Conservation (phyloP, 2,329 filamentous ascomycete species). For the Fusarium buharicum region DNA sequence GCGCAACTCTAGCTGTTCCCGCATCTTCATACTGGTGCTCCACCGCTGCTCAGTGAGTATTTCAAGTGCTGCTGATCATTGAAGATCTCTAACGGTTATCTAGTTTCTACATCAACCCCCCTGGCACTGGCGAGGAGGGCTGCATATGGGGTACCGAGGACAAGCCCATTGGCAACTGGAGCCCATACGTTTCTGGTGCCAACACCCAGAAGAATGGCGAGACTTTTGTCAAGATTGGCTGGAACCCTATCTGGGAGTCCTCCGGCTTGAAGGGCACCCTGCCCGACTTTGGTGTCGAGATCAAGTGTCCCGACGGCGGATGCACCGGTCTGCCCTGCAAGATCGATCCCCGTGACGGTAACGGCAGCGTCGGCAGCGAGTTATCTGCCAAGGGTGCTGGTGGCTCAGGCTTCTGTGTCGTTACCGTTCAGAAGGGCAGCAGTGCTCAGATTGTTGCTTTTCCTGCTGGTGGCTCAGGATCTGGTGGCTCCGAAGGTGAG, state of each 20-base stretch:
- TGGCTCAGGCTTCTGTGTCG: constrained; percentile 77
- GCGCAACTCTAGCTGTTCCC: constrained; percentile 74
- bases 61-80: constrained; percentile 24
- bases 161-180: constrained; percentile 78
- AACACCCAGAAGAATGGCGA: constrained; percentile 73
- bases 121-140: constrained; percentile 70
- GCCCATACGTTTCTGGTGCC: constrained; percentile 78
- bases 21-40: constrained; percentile 74
- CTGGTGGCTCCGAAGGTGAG: constrained; percentile 29
- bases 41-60: constrained; percentile 77
- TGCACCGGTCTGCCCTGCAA: constrained; percentile 81
- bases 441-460: constrained; percentile 75
- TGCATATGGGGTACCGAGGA: constrained; percentile 76
- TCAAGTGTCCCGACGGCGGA: constrained; percentile 72
- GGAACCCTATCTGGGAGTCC: constrained; percentile 78
- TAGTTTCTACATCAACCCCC: constrained; percentile 82
- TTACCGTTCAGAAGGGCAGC: constrained; percentile 74
- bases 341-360: constrained; percentile 69
- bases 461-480: constrained; percentile 51
- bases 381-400: constrained; percentile 70
- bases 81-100: constrained; percentile 46
- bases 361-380: constrained; percentile 69
- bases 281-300: constrained; percentile 74
- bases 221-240: constrained; percentile 80
- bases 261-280: constrained; percentile 64